Percentiles rank a stretch among this genome's conserved stretches.
phyloP scores from a whole-genome alignment of 1,284 basidiomycete species.

The Bjerkandera adusta region DNA sequence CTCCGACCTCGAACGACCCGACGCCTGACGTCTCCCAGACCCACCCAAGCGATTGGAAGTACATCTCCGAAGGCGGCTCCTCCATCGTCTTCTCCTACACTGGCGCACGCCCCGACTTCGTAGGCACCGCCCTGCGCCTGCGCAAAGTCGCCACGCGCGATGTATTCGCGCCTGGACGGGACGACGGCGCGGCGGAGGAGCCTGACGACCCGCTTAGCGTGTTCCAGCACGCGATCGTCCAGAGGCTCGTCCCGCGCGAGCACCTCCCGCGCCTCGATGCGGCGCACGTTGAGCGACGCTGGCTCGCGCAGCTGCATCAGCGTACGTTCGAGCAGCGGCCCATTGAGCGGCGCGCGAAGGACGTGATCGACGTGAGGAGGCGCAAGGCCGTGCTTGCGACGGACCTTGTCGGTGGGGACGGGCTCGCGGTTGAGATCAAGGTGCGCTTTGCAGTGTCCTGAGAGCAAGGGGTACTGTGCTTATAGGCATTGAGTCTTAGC shows the following conservation, averaged over 20 bases:
- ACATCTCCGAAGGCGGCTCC: conserved; percentile 88
- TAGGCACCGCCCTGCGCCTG: conserved; percentile 70
- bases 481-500: conserved; percentile 45
- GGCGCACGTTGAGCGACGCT: conserved; percentile 52
- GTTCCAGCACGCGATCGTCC: conserved; percentile 62
- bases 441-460: conserved; percentile 36
- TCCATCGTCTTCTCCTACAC: conserved; percentile 83
- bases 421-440: conserved; percentile 85
- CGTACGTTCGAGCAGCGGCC: conserved; percentile 54
- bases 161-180: conserved; percentile 7
- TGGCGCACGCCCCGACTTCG: conserved; percentile 51
- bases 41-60: conserved; percentile 68
- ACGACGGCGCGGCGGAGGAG: conserved; percentile 32
- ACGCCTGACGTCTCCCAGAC: conserved; percentile 37
- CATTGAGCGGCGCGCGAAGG: conserved; percentile 46
- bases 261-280: conserved; percentile 57
- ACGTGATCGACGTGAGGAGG: conserved; percentile 55
- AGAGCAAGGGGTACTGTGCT: conserved; percentile 2
- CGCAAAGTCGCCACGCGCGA: conserved; percentile 46
- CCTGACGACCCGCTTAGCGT: conserved; percentile 58
- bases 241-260: conserved; percentile 53
- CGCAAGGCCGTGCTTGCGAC: conserved; percentile 67
- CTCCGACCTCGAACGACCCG: too few species aligned
- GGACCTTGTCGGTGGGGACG: conserved; percentile 63
- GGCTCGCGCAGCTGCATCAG: conserved; percentile 56